These are phyloP conservation scores for Pleurotus platypus DNA, from an alignment of 768 basidiomycete genomes.

Conservation along the genomic window DNA sequence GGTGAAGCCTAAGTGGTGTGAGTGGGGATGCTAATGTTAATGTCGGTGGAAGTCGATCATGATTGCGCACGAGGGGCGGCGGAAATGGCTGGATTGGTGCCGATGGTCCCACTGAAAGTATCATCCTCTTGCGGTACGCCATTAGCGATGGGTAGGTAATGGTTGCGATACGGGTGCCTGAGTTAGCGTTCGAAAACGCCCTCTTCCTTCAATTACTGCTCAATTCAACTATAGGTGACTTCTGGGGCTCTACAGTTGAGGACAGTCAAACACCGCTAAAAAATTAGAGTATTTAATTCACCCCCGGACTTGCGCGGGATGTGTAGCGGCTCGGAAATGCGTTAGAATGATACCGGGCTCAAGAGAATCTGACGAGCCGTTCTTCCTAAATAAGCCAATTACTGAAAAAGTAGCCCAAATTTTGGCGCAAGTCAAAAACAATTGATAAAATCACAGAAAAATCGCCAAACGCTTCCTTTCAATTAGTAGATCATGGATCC, in stretches of 20 bases:
- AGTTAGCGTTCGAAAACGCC: too few relatives aligned
- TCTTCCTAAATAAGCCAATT: not conserved
- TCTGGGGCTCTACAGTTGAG: slow-evolving; percentile 13
- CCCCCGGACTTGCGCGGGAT: slow-evolving; percentile 2
- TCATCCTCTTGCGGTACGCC: too few relatives aligned
- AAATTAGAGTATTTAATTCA: slow-evolving; percentile 8
- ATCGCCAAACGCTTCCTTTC: slow-evolving; percentile 4
- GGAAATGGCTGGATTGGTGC: too few relatives aligned
- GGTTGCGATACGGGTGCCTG: too few relatives aligned
- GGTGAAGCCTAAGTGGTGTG: too few relatives aligned
- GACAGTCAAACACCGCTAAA: slow-evolving; percentile 17
- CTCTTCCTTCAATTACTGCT: too few relatives aligned
- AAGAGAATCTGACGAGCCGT: slow-evolving; percentile 12
- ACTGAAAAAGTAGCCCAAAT: not conserved
- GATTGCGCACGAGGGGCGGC: too few relatives aligned
- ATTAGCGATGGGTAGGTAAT: too few relatives aligned
- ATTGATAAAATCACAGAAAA: slow-evolving; percentile 7
- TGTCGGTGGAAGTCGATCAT: too few relatives aligned
- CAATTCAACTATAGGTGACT: too few relatives aligned
- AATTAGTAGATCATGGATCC: not conserved
- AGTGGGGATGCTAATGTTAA: too few relatives aligned
- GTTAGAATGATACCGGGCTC: not conserved
- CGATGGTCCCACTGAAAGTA: too few relatives aligned
- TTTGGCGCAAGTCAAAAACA: not conserved
- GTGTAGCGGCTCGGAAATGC: not conserved